phyloP scores from a whole-genome alignment of 805 yeast species.

The Komagataella pastoris region DNA sequence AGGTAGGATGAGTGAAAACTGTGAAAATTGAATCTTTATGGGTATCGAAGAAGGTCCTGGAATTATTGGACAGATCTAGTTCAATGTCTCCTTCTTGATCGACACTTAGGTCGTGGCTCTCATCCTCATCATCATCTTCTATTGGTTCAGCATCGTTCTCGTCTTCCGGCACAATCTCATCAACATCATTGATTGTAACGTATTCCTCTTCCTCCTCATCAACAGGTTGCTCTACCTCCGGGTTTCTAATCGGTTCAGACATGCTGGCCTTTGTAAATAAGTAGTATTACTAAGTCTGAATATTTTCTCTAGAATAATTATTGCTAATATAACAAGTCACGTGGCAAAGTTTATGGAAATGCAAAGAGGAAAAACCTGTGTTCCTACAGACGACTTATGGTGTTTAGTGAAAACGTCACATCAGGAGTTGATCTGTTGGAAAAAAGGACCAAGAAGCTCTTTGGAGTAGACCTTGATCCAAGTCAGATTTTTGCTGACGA shows the following conservation, averaged over 20 bases:
- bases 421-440: background rate
- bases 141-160: constrained; percentile 14
- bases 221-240: background rate
- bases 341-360: background rate
- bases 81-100: constrained; percentile 37
- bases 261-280: background rate
- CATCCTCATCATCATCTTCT: constrained; percentile 27
- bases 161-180: constrained; percentile 17
- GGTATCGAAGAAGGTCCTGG: constrained; percentile 77
- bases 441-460: constrained; percentile 1
- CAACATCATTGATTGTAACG: constrained; percentile 24
- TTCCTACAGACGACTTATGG: background rate
- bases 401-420: background rate
- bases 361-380: background rate
- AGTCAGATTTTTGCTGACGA: background rate
- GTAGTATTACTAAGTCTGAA: background rate
- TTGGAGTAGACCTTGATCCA: background rate
- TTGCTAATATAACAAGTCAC: background rate
- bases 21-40: constrained; percentile 83
- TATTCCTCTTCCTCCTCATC: constrained; percentile 5
- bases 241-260: background rate
- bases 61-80: constrained; percentile 81
- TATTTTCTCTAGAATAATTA: too few relatives aligned
- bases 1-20: constrained; percentile 68
- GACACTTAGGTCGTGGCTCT: constrained; percentile 22